Base-by-base conservation (phyloP, 257 asterid species). In the Pogostemon cablin region DNA sequence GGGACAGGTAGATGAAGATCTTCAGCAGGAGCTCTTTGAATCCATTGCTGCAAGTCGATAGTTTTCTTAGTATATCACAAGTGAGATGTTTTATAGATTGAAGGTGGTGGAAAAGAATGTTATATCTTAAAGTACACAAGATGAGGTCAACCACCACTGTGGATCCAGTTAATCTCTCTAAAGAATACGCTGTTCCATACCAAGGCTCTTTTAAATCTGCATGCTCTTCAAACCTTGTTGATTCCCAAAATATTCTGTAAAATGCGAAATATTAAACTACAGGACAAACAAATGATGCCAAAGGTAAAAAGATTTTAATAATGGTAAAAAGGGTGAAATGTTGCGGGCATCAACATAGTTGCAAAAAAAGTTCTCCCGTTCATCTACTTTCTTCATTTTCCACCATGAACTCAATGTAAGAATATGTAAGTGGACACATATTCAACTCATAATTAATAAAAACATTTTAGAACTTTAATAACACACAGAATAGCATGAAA, bases 241-340 rank as follows among this genome's bases (percentile, higher is more conserved):
- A 91, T 83, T 89, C 98, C 98, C 98, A 91, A 80, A 95, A 91
- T 59, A 95, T 85, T 83, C 99, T 95, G 93, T 55, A 68, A 40
- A 62, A 72, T 61, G 71, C 35, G 80, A 25, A 70, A 50, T 44
- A 62, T 32, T 10, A 65, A 69, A 69, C 53, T 49, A 75, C 75
- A 60, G 56, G 62, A 62, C 40, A 75, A 68, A 62, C 20, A 12
- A 50, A 67, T 67, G 60, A 70, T 65, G 65, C 65, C 77, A 57
- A 34, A 25, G 42, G 8, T 25, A n/a, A 7, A 15, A 60, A 47
- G 57, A 62, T 9, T 17, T 37, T 7, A 12, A 66, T 37, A 35
- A 40, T 32, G 9, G 15, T 7, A 43, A 62, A 34, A 35, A 59
- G 62, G 44, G 52, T 66, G 68, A 55, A 20, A 72, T 17, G 44